Evolutionary conservation across 2,329 filamentous ascomycete genomes (phyloP), one percentile per base, ranked within the genome.

Genomic region (Hypoxylon sp.): DNA sequence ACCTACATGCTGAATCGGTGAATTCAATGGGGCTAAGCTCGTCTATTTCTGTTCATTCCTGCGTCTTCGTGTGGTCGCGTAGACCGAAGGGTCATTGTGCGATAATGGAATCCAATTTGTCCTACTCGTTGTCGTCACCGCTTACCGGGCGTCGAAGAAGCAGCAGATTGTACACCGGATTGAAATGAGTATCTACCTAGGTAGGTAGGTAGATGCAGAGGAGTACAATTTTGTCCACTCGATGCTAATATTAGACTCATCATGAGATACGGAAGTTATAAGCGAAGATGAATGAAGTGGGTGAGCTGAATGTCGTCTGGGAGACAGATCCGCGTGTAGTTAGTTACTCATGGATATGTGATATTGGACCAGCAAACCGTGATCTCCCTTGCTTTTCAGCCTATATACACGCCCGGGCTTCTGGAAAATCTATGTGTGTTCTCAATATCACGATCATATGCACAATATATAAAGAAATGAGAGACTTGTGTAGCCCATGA

Each of bases 311-410:
- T 49, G 19, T 23, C 9, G 5, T 51, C 52, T 50, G 14, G 19
- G 21, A 19, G 49, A 5, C 17, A 52, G 21, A 13, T 19, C 25
- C 5, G 11, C 11, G 17, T 63, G 21, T 34, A 56, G 32, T 38
- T 34, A 56, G 32, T 38, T 32, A 23, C 25, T 62, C 57, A 51
- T 38, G 51, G 58, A 58, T 32, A 46, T 34, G 30, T 36, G 19
- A 56, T 30, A 43, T 63, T 34, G 55, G 25, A 19, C 56, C 50
- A 63, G 36, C 60, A 63, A 67, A 60, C 60, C 25, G 32, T 41
- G 2, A 11, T 14, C 34, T 41, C 45, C 60, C 60, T 63, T 60
- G 23, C 55, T 57, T 46, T 23, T 60, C 32, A 1, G 28, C 13
- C 13, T 57, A 30, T 23, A 21, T 32, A 25, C 21, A 25, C 50